These are phyloP conservation scores for Solanum chilense DNA, from an alignment of 257 asterid genomes.

Conservation along the genomic window DNA sequence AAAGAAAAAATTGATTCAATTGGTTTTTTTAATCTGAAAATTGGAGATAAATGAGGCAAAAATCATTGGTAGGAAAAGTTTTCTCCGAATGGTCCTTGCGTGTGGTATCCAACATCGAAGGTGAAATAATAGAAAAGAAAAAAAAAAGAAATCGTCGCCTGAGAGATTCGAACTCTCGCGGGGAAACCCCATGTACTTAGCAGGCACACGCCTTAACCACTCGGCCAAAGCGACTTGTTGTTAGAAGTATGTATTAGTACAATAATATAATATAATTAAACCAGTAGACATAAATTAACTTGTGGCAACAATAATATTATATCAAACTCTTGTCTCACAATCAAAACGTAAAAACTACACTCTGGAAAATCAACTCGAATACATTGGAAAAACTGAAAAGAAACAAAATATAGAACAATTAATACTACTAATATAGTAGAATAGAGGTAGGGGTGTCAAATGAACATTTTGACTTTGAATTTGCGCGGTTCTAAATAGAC, in stretches of 20 bases:
- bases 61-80: too few relatives aligned
- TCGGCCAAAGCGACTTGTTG: slow-evolving; percentile 38
- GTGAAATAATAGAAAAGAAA: too few relatives aligned
- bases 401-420: not conserved
- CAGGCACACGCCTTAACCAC: slow-evolving; percentile 63
- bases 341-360: not conserved
- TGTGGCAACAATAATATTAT: not conserved
- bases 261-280: accelerated
- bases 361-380: not conserved
- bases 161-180: slow-evolving; percentile 99
- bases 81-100: too few relatives aligned
- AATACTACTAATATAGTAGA: not conserved
- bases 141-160: slow-evolving; percentile 41
- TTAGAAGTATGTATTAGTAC: accelerated
- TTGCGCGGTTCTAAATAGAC: not conserved
- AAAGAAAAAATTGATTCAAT: too few relatives aligned
- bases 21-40: too few relatives aligned
- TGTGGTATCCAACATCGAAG: too few relatives aligned
- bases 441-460: not conserved
- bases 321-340: not conserved
- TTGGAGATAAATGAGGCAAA: too few relatives aligned
- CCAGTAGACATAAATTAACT: not conserved
- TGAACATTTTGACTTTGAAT: not conserved
- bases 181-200: slow-evolving; percentile 94
- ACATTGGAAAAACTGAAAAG: not conserved